These are phyloP conservation scores for Zygotorulaspora florentina DNA, from an alignment of 805 yeast species.

Conservation along the genomic window DNA sequence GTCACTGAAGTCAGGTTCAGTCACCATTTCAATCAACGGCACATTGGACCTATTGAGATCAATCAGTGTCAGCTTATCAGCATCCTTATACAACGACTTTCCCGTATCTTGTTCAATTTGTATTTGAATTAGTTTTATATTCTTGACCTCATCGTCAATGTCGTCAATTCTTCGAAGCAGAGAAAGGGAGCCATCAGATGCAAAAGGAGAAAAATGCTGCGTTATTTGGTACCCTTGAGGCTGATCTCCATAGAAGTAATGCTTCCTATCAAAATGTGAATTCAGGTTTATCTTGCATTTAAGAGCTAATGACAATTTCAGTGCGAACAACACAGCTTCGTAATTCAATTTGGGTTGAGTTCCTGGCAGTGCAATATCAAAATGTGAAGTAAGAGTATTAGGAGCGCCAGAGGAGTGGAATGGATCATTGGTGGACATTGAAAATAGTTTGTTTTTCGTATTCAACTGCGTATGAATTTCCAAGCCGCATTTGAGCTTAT, in stretches of 20 bases:
- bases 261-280: conserved; percentile 87
- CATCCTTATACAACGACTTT: conserved; percentile 54
- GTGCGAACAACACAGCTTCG: conserved; percentile 65
- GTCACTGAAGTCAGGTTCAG: conserved; percentile 76
- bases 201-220: conserved; percentile 78
- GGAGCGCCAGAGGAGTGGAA: conserved; percentile 49
- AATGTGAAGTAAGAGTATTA: conserved; percentile 67
- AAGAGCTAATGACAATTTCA: conserved; percentile 69
- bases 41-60: conserved; percentile 83
- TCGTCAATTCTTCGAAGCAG: conserved; percentile 53
- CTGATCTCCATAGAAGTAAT: conserved; percentile 94
- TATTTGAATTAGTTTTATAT: conserved; percentile 66
- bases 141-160: conserved; percentile 40
- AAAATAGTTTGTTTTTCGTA: conserved; percentile 72
- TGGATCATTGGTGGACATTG: conserved; percentile 48
- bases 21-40: conserved; percentile 87
- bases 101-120: conserved; percentile 97
- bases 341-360: conserved; percentile 80
- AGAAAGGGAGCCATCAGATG: conserved; percentile 57
- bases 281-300: conserved; percentile 50
- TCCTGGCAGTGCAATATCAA: conserved; percentile 88
- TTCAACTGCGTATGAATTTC: conserved; percentile 90
- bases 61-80: conserved; percentile 41
- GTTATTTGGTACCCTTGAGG: conserved; percentile 96
- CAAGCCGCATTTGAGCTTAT: conserved; percentile 70